Percentiles rank a stretch among this genome's conserved stretches.
Conservation (phyloP, 2,329 filamentous ascomycete species). For the Arthrobotrys musiformis region DNA sequence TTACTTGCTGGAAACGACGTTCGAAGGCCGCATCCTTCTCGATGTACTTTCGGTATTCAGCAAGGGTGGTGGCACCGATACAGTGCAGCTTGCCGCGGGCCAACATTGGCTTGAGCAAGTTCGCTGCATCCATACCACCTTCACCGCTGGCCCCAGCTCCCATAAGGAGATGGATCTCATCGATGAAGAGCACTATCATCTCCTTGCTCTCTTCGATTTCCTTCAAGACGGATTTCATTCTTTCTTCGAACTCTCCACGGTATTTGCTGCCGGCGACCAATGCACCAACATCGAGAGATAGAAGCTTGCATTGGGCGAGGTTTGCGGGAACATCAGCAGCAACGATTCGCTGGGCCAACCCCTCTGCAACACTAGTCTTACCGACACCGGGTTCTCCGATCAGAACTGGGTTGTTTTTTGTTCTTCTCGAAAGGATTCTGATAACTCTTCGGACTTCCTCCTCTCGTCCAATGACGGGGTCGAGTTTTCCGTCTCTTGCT, state of each 20-base stretch:
- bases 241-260: slow-evolving; percentile 96
- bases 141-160: slow-evolving; percentile 93
- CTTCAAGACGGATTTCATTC: slow-evolving; percentile 98
- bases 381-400: slow-evolving; percentile 98
- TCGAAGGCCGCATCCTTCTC: slow-evolving; percentile 99
- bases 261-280: slow-evolving; percentile 98
- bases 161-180: slow-evolving; percentile 99
- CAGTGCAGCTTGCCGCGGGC: slow-evolving; percentile 96
- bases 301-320: slow-evolving; percentile 83
- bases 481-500: slow-evolving; percentile 96
- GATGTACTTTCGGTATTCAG: slow-evolving; percentile 98
- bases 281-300: slow-evolving; percentile 94
- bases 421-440: slow-evolving; percentile 88
- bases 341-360: slow-evolving; percentile 92
- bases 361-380: slow-evolving; percentile 98
- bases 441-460: slow-evolving; percentile 94
- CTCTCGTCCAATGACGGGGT: slow-evolving; percentile 95
- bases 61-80: slow-evolving; percentile 93
- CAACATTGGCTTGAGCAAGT: slow-evolving; percentile 97
- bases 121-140: slow-evolving; percentile 98
- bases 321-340: slow-evolving; percentile 97
- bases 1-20: slow-evolving; percentile 96
- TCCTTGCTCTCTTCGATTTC: slow-evolving; percentile 95
- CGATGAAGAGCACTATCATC: slow-evolving; percentile 97
- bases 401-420: slow-evolving; percentile 98